A percentile compares a stretch with the other conserved stretches of the same genome.
phyloP scores from a whole-genome alignment of 768 basidiomycete genomes.

The Pleurotus cornucopiae region DNA sequence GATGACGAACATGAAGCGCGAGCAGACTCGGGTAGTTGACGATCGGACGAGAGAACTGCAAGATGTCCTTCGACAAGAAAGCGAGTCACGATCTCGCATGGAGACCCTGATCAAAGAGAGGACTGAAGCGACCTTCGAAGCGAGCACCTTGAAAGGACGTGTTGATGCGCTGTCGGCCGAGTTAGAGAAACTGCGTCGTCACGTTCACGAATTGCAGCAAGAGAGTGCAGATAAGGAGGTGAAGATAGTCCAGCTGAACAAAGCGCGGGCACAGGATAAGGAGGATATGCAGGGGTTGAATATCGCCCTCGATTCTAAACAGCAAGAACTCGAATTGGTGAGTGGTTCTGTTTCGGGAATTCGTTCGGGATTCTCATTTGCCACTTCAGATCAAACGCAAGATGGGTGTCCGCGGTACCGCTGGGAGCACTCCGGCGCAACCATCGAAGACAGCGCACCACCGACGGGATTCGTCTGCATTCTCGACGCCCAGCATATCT shows the following conservation, averaged over 20 bases:
- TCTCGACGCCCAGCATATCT: conserved; percentile 45
- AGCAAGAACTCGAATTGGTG: conserved; percentile 92
- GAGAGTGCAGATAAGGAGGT: conserved; percentile 85
- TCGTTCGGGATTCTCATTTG: background rate
- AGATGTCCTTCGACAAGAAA: conserved; percentile 43
- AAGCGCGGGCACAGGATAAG: conserved; percentile 61
- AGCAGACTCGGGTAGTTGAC: conserved; percentile 45
- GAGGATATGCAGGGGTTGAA: conserved; percentile 83
- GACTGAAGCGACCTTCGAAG: conserved; percentile 51
- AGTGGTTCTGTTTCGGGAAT: conserved; percentile 11
- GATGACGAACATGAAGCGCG: conserved; percentile 48
- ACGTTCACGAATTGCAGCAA: conserved; percentile 68
- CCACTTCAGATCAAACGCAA: conserved; percentile 57
- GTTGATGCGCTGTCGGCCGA: conserved; percentile 50
- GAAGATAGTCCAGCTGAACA: conserved; percentile 67
- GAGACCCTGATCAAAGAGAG: conserved; percentile 49
- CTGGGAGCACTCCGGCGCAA: conserved; percentile 51
- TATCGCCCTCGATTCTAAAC: conserved; percentile 90
- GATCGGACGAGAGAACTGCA: conserved; percentile 44
- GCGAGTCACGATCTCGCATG: conserved; percentile 40
- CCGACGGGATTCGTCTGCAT: conserved; percentile 56
- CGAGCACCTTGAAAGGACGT: conserved; percentile 44
- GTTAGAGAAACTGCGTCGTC: conserved; percentile 52
- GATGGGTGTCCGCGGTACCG: conserved; percentile 51
- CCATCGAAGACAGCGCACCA: conserved; percentile 30